These are phyloP conservation scores for Pisolithus albus DNA, from an alignment of 768 basidiomycete species.

Conservation along the genomic window DNA sequence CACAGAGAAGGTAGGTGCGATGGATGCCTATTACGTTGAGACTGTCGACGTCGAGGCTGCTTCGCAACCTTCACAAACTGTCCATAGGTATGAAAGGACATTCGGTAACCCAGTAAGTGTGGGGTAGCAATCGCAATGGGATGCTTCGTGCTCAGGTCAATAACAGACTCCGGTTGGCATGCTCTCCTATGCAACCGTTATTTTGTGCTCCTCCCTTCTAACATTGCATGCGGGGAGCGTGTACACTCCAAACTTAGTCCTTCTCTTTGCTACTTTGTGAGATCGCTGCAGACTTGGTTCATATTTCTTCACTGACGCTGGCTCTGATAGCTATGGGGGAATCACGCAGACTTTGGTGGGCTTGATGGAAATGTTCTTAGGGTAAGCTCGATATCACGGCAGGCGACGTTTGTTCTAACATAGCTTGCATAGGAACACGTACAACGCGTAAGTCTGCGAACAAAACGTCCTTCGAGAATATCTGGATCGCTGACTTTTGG, in stretches of 20 bases:
- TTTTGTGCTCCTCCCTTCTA: conserved; percentile 24
- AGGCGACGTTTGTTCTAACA: conserved; percentile 3
- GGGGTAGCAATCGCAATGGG: neutral
- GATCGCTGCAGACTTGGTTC: neutral
- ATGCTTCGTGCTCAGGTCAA: neutral
- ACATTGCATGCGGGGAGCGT: conserved; percentile 17
- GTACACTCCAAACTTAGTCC: conserved; percentile 16
- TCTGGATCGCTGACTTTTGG: too few relatives aligned
- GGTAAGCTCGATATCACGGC: conserved; percentile 9
- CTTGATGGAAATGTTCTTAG: conserved; percentile 28
- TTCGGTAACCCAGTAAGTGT: conserved; percentile 19
- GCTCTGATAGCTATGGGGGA: conserved; percentile 21
- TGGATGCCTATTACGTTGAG: conserved; percentile 23
- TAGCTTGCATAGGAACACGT: conserved; percentile 17
- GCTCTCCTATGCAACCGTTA: conserved; percentile 24
- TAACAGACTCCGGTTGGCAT: conserved; percentile 22
- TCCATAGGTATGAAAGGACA: conserved; percentile 23
- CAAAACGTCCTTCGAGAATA: too few relatives aligned
- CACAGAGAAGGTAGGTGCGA: neutral
- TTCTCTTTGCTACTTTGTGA: conserved; percentile 25
- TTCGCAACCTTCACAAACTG: conserved; percentile 9
- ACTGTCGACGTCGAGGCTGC: conserved; percentile 17
- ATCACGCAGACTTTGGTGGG: conserved; percentile 24
- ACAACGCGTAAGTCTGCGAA: conserved; percentile 15
- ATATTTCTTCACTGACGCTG: too few relatives aligned